Evolutionary conservation across 2,329 filamentous ascomycete species (phyloP).

Genomic region (Scedosporium minutisporum): DNA sequence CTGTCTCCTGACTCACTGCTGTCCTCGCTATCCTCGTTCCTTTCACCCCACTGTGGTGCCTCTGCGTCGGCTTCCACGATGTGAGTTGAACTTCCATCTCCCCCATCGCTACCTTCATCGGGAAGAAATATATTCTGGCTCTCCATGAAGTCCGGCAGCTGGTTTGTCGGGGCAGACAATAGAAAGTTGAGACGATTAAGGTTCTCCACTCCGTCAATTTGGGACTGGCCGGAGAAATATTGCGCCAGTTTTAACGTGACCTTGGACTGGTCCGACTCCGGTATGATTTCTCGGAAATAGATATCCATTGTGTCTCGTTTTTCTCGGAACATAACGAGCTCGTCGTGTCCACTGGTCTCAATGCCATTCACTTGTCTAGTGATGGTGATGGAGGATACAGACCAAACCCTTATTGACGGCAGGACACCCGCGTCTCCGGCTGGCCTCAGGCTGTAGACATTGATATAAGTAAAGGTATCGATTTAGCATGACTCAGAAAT

Average conservation of each 20-base stretch:
- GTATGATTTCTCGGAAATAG: background rate
- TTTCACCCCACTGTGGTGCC: no score
- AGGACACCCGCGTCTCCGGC: background rate
- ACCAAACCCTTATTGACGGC: constrained; percentile 6
- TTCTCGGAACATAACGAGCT: no score
- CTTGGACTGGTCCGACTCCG: background rate
- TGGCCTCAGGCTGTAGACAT: background rate
- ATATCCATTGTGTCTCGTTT: background rate
- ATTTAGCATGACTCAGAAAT: background rate
- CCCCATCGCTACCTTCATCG: no score
- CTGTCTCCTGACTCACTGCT: no score
- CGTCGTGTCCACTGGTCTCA: background rate
- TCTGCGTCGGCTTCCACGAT: no score
- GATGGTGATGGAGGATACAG: constrained; percentile 6
- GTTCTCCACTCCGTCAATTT: background rate
- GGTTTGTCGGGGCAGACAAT: no score
- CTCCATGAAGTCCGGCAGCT: background rate
- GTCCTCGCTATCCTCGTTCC: no score
- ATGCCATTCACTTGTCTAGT: background rate
- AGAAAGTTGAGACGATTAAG: background rate
- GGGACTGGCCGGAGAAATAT: background rate
- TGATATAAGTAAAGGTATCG: background rate
- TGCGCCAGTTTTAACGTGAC: background rate
- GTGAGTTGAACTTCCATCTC: no score
- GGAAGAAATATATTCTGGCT: no score